Base-by-base conservation (phyloP, 2,329 filamentous ascomycete species). In the Aspergillus carbonarius region DNA sequence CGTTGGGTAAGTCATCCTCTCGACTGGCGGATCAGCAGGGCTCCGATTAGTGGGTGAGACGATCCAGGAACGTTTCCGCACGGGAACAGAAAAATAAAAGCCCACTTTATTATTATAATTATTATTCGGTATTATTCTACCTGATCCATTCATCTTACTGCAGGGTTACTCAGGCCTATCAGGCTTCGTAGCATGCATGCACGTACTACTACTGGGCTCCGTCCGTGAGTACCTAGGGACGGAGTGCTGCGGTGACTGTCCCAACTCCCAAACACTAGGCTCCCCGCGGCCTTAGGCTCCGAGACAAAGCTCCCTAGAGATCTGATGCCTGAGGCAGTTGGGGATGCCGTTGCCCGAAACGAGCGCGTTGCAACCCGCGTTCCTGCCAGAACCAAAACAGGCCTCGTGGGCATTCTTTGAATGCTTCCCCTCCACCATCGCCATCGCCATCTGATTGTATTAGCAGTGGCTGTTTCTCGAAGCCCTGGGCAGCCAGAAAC, bases 41-140 rank as follows among this genome's bases (percentile, higher is more conserved):
- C 62, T 60, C 57, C 57, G 57, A 54, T 62, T 60, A 55, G 53
- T 17, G 54, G 48, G 47, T 54, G 55, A 64, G 60, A 50, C 52
- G 57, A 65, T 60, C 60, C 63, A 64, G 63, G 63, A 64, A 65
- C 63, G 58, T 60, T 64, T 51, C 57, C 58, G 52, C 52, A 32
- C 52, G 40, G 54, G 54, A 56, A 47, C 30, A 54, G 25, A 30
- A 51, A 18, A 51, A 54, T 50, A 57, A 52, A 35, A 20, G 20
- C n/a, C 17, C 46, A 27, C 49, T n/a, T 37, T 40, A 52, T 9
- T 42, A 57, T 13, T 47, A 42, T 49, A 34, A 46, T 46, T 30
- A 46, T 47, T 10, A 52, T n/a, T 42, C 10, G 17, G 18, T 32
- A 12, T 23, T 42, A 42, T 42, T 13, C 3, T 13, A 42, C 13